Percentiles rank a stretch among this genome's conserved stretches.
These are phyloP conservation scores for Aureobasidium sp. DNA, from an alignment of 2,329 filamentous ascomycete species.

Conservation along the genomic window DNA sequence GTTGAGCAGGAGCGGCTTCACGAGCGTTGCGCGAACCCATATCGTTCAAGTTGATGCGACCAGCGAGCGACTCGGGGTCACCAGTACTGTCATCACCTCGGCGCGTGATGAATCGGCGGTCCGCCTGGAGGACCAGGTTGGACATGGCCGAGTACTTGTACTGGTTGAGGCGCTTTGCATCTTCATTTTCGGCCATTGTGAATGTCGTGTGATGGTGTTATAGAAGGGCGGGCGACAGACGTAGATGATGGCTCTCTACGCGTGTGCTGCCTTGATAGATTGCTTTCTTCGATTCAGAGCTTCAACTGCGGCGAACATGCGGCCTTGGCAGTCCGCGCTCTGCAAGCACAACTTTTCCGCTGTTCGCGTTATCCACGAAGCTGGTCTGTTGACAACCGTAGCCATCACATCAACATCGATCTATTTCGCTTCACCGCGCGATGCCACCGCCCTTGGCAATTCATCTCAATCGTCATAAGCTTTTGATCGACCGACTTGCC, in stretches of 20 bases:
- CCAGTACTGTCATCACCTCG: conserved; percentile 92
- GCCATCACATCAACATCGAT: too few species aligned
- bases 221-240: conserved; percentile 15
- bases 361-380: too few species aligned
- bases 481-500: background rate
- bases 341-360: too few species aligned
- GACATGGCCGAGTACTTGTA: conserved; percentile 62
- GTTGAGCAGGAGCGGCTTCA: conserved; percentile 68
- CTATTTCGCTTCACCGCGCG: too few species aligned
- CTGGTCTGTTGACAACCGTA: too few species aligned
- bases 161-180: conserved; percentile 30
- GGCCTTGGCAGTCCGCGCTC: background rate
- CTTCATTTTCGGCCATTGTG: conserved; percentile 28
- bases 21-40: conserved; percentile 84
- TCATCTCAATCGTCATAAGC: background rate
- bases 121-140: conserved; percentile 99
- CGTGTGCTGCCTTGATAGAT: conserved; percentile 15
- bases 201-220: background rate
- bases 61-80: conserved; percentile 94
- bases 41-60: conserved; percentile 84
- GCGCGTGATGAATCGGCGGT: conserved; percentile 89
- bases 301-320: conserved; percentile 8
- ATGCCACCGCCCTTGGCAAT: background rate
- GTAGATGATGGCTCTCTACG: conserved; percentile 13
- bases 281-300: background rate